Evolutionary conservation across 2,329 filamentous ascomycete genomes (phyloP), one percentile per base, ranked within the genome.

Genomic region (Trichoderma guizhouense): DNA sequence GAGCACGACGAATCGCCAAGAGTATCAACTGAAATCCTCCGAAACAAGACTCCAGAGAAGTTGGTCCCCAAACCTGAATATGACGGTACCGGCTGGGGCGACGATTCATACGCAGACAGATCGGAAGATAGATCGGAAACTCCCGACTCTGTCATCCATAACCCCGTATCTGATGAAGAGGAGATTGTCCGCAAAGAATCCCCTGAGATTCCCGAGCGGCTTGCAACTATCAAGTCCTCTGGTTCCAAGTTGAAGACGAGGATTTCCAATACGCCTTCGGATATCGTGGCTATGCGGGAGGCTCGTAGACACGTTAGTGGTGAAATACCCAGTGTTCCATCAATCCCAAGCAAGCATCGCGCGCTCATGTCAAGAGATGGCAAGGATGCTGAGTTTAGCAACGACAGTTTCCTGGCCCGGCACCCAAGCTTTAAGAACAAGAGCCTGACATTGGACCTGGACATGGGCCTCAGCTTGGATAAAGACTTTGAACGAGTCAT

Each of bases 401-500:
- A 79, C 15, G 79, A 81, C 15, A 84, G 85, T 36, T 86, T 83
- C 77, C 76, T 88, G 11, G 86, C 90, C 68, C 87, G 92, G 62
- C 88, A 92, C 75, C 88, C 90, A 58, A 94, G 92, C 81, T 90
- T 94, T 76, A 92, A 94, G 81, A 92, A 93, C 77, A 88, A 94
- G 64, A 95, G 96, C 77, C 87, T 98, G 74, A 93, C 94, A 8
- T 84, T 97, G 75, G 90, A 93, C 78, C 90, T 94, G 74, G 94
- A 95, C 78, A 87, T 96, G 70, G 93, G 93, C 73, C 90, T 97
- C 74, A 95, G 94, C 74, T 88, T 98, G 60, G 94, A 97, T 78
- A 89, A 93, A 77, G 96, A 98, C 80, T 98, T 98, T 82, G 94
- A 98, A 78, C 90, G 95, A 73, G 93, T 98, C 71, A 97, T 98